A percentile compares a stretch with the other conserved stretches of the same genome.
phyloP scores from a whole-genome alignment of 1,284 basidiomycete genomes.

The Sporisorium sorghi region DNA sequence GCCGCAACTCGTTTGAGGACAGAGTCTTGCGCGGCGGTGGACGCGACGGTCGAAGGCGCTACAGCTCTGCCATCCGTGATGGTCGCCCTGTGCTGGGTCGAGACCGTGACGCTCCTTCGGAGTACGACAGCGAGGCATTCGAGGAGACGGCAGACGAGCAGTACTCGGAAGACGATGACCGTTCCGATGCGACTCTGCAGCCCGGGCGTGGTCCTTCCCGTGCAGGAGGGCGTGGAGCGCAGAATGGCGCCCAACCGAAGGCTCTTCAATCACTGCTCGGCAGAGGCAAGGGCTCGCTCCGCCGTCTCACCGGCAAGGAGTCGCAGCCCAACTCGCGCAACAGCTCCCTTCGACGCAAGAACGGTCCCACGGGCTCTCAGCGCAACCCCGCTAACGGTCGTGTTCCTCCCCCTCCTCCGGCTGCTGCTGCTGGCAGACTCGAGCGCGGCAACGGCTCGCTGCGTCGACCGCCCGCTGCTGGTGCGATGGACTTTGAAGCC shows the following conservation, averaged over 20 bases:
- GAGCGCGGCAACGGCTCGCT: conserved; percentile 17
- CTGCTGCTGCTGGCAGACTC: background rate
- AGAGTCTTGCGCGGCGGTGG: conserved; percentile 32
- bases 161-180: conserved; percentile 32
- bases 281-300: conserved; percentile 38
- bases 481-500: conserved; percentile 53
- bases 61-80: conserved; percentile 36
- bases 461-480: conserved; percentile 37
- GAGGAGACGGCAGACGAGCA: conserved; percentile 41
- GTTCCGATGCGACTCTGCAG: conserved; percentile 38
- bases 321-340: conserved; percentile 21
- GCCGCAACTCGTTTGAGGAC: conserved; percentile 22
- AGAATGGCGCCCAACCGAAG: conserved; percentile 10
- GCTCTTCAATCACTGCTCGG: conserved; percentile 26
- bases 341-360: conserved; percentile 31
- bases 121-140: conserved; percentile 34
- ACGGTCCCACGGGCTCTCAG: conserved; percentile 21
- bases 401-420: conserved; percentile 7
- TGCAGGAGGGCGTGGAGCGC: conserved; percentile 16
- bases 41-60: conserved; percentile 38
- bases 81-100: conserved; percentile 40
- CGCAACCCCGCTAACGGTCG: conserved; percentile 6
- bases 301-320: conserved; percentile 28
- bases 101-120: conserved; percentile 21
- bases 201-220: conserved; percentile 28